Evolutionary conservation across 768 basidiomycete species (phyloP), one percentile per base, ranked within the genome.

Genomic region (Guyanaporus albipodus): DNA sequence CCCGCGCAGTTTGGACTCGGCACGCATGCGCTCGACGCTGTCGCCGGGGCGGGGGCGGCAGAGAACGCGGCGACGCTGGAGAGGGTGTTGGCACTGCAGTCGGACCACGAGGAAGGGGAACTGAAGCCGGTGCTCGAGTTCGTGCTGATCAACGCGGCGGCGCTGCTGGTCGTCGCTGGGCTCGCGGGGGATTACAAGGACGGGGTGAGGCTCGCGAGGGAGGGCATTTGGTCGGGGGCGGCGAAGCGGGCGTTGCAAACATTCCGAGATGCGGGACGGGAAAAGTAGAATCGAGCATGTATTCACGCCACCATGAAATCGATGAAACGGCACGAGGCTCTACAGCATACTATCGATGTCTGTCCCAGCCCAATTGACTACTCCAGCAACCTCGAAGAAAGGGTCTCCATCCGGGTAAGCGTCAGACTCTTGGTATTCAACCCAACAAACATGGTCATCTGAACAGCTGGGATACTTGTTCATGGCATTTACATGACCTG

Each of bases 71-170:
- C 70, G 52, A 84, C 81, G 8, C 82, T 96, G 65, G 75, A 69
- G 52, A 57, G 63, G 26, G 68, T 96, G 58, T 73, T 97, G 21
- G 75, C 69, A n/a, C 27, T 29, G 28, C 6, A 10, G 2, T 78
- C 78, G 2, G 81, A 80, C 1, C 66, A 69, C 4, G 61, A 75
- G 17, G 71, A 83, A 0, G 69, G 71, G 44, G 67, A 66, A 4
- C 62, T 91, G 48, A 71, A 68, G 8, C 77, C 92, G 0, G 76
- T 95, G 29, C 67, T 83, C 39, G 83, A 96, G 59, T 98, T 93
- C 62, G 90, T 98, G 49, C 69, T 93, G 48, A 70, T 98, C 70
- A 97, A 99, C 58, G 80, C 94, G 3, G 83, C 92, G 5, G 94
- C 92, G 12, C 64, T 98, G 46, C 70, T 99, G 33, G 83, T 93